Percentiles rank a stretch among this genome's conserved stretches.
These are phyloP conservation scores for Daedaleopsis nitida DNA, from an alignment of 768 basidiomycete species.

Conservation along the genomic window DNA sequence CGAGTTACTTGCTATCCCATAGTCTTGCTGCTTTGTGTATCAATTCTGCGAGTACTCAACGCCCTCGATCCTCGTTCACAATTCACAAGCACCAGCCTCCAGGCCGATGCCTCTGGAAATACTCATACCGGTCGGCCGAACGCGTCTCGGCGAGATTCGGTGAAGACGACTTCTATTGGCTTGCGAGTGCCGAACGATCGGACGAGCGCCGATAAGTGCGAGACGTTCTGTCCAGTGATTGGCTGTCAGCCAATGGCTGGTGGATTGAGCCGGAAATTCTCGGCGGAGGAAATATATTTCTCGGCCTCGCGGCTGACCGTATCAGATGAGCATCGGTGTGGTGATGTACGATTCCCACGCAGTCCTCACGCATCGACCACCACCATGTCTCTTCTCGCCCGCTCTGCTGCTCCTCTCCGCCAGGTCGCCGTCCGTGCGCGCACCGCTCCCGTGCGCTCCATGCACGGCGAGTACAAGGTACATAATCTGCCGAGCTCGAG, in stretches of 20 bases:
- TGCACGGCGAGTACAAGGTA: slow-evolving; percentile 28
- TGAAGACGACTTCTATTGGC: slow-evolving; percentile 5
- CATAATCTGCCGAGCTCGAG: background rate
- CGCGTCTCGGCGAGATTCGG: background rate
- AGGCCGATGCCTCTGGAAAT: background rate
- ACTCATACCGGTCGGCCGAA: background rate
- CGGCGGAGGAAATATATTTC: background rate
- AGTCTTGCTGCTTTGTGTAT: background rate
- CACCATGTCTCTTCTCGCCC: slow-evolving; percentile 25
- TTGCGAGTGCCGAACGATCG: background rate
- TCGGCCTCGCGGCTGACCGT: background rate
- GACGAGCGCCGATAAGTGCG: background rate
- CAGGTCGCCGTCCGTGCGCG: slow-evolving; percentile 28
- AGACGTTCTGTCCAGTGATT: slow-evolving; percentile 17
- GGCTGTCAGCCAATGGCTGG: slow-evolving; percentile 6
- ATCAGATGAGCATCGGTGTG: background rate
- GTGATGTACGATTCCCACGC: slow-evolving; percentile 9
- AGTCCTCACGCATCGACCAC: background rate
- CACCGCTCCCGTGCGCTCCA: slow-evolving; percentile 21
- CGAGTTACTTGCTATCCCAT: background rate
- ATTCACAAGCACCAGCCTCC: too few species aligned
- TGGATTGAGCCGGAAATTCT: slow-evolving; percentile 2
- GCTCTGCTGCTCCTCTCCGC: slow-evolving; percentile 28
- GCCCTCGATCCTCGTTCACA: too few species aligned
- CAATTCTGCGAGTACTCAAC: too few species aligned